Conservation (phyloP, 495 filamentous ascomycete species). For the Neurospora sp. region DNA sequence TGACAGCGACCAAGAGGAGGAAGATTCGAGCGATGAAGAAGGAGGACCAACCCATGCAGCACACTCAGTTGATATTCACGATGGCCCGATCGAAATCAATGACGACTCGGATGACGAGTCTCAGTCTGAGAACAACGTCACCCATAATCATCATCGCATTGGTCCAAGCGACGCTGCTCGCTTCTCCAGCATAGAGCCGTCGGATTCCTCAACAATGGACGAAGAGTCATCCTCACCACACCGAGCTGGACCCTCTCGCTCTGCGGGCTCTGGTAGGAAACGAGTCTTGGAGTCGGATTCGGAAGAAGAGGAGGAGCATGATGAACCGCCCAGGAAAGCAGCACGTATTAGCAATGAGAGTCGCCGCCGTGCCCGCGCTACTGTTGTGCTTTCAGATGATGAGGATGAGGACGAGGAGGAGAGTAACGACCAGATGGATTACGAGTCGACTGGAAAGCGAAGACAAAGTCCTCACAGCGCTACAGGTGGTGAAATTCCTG, state of each 20-base stretch:
- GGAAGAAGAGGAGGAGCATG: conserved; percentile 1
- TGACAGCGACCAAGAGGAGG: conserved; percentile 1
- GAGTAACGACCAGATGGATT: background rate
- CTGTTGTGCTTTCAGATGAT: conserved; percentile 6
- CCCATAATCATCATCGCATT: background rate
- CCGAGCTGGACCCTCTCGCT: background rate
- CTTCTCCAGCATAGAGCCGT: conserved; percentile 17
- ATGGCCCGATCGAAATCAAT: background rate
- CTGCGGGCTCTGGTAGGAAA: background rate
- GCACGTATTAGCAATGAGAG: background rate
- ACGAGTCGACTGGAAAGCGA: background rate
- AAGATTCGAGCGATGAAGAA: background rate
- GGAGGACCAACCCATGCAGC: background rate
- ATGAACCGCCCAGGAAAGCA: conserved; percentile 3
- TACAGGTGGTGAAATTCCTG: background rate
- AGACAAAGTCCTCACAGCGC: background rate
- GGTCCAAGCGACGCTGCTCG: background rate
- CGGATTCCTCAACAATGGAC: conserved; percentile 6
- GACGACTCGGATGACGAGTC: conserved; percentile 1
- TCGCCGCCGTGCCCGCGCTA: background rate
- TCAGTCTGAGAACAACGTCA: background rate
- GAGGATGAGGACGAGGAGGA: conserved; percentile 6
- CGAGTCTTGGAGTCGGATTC: conserved; percentile 7
- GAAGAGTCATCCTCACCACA: background rate
- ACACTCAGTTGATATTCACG: background rate